phyloP scores from a whole-genome alignment of 75 land plant genomes.

The Gnetum montanum region DNA sequence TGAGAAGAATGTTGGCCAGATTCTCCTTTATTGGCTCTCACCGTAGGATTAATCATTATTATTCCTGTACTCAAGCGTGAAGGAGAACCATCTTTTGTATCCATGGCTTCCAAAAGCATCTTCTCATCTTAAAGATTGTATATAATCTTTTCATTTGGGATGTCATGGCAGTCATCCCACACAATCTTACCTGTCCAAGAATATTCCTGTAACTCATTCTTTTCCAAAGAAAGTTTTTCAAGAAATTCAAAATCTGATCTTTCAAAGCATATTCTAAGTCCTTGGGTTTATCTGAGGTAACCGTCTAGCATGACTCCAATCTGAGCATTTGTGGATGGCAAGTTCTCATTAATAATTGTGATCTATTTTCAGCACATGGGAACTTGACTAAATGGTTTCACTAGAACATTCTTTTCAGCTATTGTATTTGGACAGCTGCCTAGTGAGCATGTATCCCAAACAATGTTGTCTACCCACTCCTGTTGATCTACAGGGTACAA shows the following conservation, averaged over 20 bases:
- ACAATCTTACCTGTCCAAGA: slow-evolving; percentile 71
- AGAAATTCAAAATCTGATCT: slow-evolving; percentile 17
- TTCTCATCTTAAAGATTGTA: slow-evolving; percentile 83
- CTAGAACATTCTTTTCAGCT: slow-evolving; percentile 20
- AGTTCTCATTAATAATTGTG: not conserved
- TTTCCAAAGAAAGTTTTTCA: slow-evolving; percentile 39
- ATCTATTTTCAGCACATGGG: not conserved
- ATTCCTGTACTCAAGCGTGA: slow-evolving; percentile 72
- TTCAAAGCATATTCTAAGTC: too few relatives aligned
- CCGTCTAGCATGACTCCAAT: slow-evolving; percentile 30
- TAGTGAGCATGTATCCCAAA: slow-evolving; percentile 60
- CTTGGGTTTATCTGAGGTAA: not conserved
- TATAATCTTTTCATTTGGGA: slow-evolving; percentile 55
- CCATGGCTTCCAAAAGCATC: slow-evolving; percentile 89
- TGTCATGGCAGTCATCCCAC: slow-evolving; percentile 51
- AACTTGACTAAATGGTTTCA: slow-evolving; percentile 30
- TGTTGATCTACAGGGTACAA: slow-evolving; percentile 73
- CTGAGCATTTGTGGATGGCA: slow-evolving; percentile 74
- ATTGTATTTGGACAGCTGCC: slow-evolving; percentile 6
- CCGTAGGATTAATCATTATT: slow-evolving; percentile 52
- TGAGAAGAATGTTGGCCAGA: slow-evolving; percentile 25
- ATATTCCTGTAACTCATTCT: slow-evolving; percentile 53
- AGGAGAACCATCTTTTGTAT: slow-evolving; percentile 36
- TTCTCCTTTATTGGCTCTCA: slow-evolving; percentile 19
- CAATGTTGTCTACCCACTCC: slow-evolving; percentile 79